Conservation (phyloP, 257 asterid species). For the Solanum corneliomulleri region DNA sequence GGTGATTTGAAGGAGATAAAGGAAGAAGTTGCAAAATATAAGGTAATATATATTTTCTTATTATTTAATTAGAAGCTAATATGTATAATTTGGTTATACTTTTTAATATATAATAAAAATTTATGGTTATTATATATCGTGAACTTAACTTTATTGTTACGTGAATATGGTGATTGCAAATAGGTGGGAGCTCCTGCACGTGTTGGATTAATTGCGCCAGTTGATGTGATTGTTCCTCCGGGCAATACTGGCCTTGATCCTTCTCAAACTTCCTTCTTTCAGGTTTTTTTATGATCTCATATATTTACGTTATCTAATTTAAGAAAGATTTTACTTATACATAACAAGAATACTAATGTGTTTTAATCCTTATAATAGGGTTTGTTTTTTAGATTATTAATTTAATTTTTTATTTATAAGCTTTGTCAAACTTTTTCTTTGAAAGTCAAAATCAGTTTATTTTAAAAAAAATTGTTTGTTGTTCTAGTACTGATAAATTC, state of each 20-base stretch:
- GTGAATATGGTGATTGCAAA: not conserved
- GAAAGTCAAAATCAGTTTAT: not conserved
- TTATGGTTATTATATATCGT: not conserved
- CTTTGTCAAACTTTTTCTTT: not conserved
- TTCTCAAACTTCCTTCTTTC: conserved; percentile 92
- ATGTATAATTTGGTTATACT: not conserved
- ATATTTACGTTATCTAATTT: not conserved
- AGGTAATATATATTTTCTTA: conserved; percentile 24
- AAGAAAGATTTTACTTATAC: not conserved
- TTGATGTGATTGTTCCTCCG: conserved; percentile 90
- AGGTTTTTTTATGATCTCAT: conserved; percentile 16
- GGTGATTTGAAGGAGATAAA: conserved; percentile 96
- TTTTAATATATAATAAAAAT: not conserved
- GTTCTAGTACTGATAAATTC: too few species aligned
- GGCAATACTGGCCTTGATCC: conserved; percentile 97
- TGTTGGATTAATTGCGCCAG: conserved; percentile 84
- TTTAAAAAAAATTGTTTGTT: too few species aligned
- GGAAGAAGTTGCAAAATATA: conserved; percentile 85
- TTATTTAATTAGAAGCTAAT: not conserved
- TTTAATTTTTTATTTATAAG: not conserved
- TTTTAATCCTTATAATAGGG: not conserved
- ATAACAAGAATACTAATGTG: not conserved
- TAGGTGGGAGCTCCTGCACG: conserved; percentile 99
- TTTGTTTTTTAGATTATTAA: too few species aligned
- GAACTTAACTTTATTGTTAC: not conserved